Conservation (phyloP, 2,329 filamentous ascomycete species). For the Epichloe sp. region DNA sequence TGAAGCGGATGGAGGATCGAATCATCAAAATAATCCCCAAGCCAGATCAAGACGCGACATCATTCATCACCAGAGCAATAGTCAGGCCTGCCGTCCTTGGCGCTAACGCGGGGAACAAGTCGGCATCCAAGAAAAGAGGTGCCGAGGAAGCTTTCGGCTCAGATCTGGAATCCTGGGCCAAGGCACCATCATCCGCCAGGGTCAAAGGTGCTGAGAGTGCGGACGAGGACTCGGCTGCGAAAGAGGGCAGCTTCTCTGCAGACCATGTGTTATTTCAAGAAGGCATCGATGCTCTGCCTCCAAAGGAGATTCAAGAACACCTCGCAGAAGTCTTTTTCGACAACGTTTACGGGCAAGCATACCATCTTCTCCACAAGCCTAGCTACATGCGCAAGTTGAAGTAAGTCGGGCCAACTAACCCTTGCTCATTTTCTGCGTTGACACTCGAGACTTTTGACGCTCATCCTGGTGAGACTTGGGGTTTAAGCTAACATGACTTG, state of each 20-base stretch:
- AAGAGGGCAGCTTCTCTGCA: conserved; percentile 51
- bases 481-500: conserved; percentile 5
- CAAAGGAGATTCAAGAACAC: conserved; percentile 83
- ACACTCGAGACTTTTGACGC: not conserved
- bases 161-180: conserved; percentile 72
- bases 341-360: conserved; percentile 87
- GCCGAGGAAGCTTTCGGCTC: conserved; percentile 79
- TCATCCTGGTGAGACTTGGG: not conserved
- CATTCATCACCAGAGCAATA: conserved; percentile 60
- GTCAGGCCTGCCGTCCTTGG: conserved; percentile 67
- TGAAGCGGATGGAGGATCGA: conserved; percentile 95
- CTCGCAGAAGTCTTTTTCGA: conserved; percentile 96
- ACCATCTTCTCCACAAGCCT: conserved; percentile 88
- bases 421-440: not conserved
- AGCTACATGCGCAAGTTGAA: conserved; percentile 85
- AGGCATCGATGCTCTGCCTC: conserved; percentile 68
- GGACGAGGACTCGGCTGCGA: conserved; percentile 29
- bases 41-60: conserved; percentile 56
- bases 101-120: conserved; percentile 28
- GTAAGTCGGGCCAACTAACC: conserved; percentile 27
- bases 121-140: conserved; percentile 66
- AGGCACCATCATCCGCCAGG: conserved; percentile 39
- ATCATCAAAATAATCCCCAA: conserved; percentile 94
- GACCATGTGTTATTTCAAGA: conserved; percentile 69
- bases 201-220: conserved; percentile 31